phyloP scores from a whole-genome alignment of 768 basidiomycete genomes.

The Suillus placidus region DNA sequence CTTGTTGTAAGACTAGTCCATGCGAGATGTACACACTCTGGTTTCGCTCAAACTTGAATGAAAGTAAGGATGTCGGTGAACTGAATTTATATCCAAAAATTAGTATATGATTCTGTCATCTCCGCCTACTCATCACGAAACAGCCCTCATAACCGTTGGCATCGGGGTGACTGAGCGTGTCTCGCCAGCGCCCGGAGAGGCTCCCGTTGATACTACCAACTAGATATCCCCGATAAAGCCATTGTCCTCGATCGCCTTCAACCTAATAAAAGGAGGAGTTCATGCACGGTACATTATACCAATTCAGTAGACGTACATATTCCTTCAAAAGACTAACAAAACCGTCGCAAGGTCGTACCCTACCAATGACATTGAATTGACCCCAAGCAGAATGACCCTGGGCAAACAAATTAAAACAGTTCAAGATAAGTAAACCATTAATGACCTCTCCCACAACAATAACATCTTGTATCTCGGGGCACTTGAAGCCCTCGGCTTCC shows the following conservation, averaged over 20 bases:
- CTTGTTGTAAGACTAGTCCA: background rate
- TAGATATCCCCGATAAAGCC: slow-evolving; percentile 86
- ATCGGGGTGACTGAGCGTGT: slow-evolving; percentile 67
- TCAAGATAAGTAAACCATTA: slow-evolving; percentile 1
- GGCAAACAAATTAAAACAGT: slow-evolving; percentile 11
- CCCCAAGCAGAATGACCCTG: slow-evolving; percentile 94
- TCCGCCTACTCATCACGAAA: slow-evolving; percentile 72
- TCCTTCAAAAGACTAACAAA: slow-evolving; percentile 82
- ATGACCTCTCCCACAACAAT: slow-evolving; percentile 75
- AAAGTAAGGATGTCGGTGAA: background rate
- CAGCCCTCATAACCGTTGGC: slow-evolving; percentile 84
- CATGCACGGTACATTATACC: slow-evolving; percentile 5
- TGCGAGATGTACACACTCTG: background rate
- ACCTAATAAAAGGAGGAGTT: slow-evolving; percentile 41
- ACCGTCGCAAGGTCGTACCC: slow-evolving; percentile 81
- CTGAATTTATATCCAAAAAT: background rate
- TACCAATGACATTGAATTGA: slow-evolving; percentile 76
- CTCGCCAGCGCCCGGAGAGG: slow-evolving; percentile 85
- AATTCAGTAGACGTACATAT: slow-evolving; percentile 56
- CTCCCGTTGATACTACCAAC: slow-evolving; percentile 70
- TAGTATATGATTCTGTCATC: slow-evolving; percentile 32
- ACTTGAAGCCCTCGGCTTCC: slow-evolving; percentile 15
- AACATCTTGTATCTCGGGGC: slow-evolving; percentile 51
- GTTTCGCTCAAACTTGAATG: background rate
- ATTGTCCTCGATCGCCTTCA: slow-evolving; percentile 75